A percentile compares a stretch with the other conserved stretches of the same genome.
phyloP scores from a whole-genome alignment of 108 stramenopile species.

The Nitzschia sp. region DNA sequence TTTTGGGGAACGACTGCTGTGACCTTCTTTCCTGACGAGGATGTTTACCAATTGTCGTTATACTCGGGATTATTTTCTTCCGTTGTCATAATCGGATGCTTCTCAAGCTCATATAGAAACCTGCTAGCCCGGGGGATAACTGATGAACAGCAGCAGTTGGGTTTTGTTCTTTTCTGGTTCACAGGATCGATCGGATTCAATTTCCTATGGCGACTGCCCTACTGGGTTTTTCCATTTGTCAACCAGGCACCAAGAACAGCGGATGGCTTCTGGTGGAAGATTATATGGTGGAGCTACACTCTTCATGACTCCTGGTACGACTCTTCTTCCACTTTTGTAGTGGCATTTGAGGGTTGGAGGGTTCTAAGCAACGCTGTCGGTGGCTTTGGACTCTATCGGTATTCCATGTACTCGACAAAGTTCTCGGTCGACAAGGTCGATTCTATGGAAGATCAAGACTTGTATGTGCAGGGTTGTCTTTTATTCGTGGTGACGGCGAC shows the following conservation, averaged over 20 bases:
- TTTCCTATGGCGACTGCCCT: not conserved
- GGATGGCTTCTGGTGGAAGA: conserved; percentile 1
- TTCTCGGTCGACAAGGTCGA: not conserved
- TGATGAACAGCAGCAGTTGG: not conserved
- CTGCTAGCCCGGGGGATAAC: not conserved
- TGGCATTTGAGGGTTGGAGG: not conserved
- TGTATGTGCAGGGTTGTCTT: not conserved
- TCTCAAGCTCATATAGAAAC: not conserved
- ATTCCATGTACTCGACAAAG: not conserved
- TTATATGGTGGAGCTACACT: conserved; percentile 8
- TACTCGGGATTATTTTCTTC: not conserved
- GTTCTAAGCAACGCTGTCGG: not conserved
- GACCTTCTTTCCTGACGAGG: not conserved
- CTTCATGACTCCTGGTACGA: not conserved
- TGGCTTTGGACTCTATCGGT: not conserved
- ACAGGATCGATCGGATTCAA: not conserved
- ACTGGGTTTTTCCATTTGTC: not conserved
- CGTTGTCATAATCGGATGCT: conserved; percentile 3
- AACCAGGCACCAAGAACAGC: not conserved
- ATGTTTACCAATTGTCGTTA: not conserved
- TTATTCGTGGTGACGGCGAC: not conserved
- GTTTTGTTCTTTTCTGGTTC: not conserved
- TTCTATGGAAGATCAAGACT: not conserved
- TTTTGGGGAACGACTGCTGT: conserved; percentile 2
- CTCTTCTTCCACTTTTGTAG: not conserved